Conservation (phyloP, 345 rosid genomes). For the Combretum micranthum region DNA sequence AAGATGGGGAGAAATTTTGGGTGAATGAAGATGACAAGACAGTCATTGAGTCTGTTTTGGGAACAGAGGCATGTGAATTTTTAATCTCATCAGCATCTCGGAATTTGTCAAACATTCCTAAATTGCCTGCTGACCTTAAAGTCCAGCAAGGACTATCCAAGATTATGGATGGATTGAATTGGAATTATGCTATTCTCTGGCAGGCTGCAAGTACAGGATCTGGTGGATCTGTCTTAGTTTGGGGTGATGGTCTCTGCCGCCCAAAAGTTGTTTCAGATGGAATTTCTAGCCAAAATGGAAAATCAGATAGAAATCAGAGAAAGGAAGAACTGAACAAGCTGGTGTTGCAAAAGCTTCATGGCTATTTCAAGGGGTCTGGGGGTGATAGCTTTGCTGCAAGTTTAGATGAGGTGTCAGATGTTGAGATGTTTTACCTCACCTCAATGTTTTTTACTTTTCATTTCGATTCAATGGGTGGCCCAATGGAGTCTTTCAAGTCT, state of each 20-base stretch:
- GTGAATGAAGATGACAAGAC: conserved; percentile 54
- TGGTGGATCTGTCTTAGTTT: conserved; percentile 57
- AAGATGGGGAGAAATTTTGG: conserved; percentile 73
- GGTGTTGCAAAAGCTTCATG: conserved; percentile 64
- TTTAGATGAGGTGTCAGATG: conserved; percentile 45
- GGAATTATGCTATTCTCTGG: conserved; percentile 88
- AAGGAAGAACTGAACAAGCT: conserved; percentile 49
- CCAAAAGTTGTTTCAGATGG: conserved; percentile 28
- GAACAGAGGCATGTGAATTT: conserved; percentile 66
- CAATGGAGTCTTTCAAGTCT: conserved; percentile 49
- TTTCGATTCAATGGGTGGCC: conserved; percentile 50
- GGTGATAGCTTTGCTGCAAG: conserved; percentile 31
- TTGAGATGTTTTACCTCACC: conserved; percentile 67
- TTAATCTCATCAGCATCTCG: conserved; percentile 50
- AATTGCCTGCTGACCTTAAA: conserved; percentile 46
- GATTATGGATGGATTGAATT: conserved; percentile 57
- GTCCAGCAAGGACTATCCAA: conserved; percentile 55
- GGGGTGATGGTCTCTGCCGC: conserved; percentile 83
- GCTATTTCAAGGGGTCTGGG: conserved; percentile 37
- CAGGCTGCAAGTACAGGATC: conserved; percentile 44
- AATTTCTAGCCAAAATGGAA: conserved; percentile 19
- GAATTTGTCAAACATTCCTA: conserved; percentile 28
- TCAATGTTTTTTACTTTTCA: conserved; percentile 61
- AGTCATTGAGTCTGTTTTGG: conserved; percentile 68
- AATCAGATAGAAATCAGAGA: conserved; percentile 34